Evolutionary conservation across 1,284 basidiomycete species (phyloP), one percentile per base, ranked within the genome.

Genomic region (Pseudozyma sp.): DNA sequence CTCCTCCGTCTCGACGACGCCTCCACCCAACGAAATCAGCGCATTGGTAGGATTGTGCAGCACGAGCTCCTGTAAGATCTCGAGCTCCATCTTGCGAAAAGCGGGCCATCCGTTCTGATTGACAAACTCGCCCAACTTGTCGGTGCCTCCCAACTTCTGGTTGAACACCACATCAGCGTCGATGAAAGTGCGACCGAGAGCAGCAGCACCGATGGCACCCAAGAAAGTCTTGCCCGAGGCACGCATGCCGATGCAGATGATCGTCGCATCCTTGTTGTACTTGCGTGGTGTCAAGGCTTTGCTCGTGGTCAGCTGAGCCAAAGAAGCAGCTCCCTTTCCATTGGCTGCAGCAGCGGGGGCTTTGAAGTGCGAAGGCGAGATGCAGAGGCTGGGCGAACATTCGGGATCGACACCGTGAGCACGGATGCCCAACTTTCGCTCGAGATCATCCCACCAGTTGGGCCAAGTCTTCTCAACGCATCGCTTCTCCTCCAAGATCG

Each of bases 391-490:
- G 14, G 73, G 67, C 35, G 70, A 68, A 55, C 70, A 74, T 18
- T 73, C 72, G 16, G 93, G 87, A 73, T 96, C 93, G 49, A 94
- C 90, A 25, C 94, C 95, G 79, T 92, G 90, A 36, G 95, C 92
- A 59, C 90, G 88, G 63, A 98, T 89, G n/a, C 95, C 95, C 62
- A 98, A 93, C 93, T 95, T 95, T 87, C 93, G 94, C 84, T 93
- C 90, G 21, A 99, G 88, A 85, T 98, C 97, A 83, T 99, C 97
- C 95, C 96, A 99, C 93, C 95, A 99, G 84, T 95, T 95, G 2
- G 97, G 96, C 96, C 96, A 99, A 0, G 97, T 99, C 89, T 99
- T 99, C 86, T 97, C 96, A 21, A 99, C 96, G 82, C 96, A 98
- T 58, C 96, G 89, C 87, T 97, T 97, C 87, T 99, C 96, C 83